Evolutionary conservation across 495 filamentous ascomycete genomes (phyloP).

Genomic region (Podospora comata): DNA sequence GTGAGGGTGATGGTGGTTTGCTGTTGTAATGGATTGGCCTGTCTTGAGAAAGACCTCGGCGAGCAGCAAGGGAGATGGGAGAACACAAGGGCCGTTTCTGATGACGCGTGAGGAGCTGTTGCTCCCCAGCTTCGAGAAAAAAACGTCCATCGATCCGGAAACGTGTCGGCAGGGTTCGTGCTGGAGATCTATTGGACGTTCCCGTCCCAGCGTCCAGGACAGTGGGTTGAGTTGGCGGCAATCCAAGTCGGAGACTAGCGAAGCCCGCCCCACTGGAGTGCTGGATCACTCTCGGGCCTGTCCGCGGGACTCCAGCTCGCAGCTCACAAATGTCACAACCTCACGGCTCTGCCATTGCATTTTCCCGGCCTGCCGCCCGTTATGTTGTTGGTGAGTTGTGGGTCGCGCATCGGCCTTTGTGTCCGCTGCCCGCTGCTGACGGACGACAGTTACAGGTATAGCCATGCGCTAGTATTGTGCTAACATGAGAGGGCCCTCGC

Average conservation of each 20-base stretch:
- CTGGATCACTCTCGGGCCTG: conserved; percentile 5
- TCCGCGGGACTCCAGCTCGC: conserved; percentile 2
- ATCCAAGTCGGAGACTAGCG: conserved; percentile 11
- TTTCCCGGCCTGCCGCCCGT: conserved; percentile 12
- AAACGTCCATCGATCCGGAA: conserved; percentile 1
- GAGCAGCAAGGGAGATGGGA: background rate
- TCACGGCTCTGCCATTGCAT: conserved; percentile 1
- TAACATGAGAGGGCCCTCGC: conserved; percentile 3
- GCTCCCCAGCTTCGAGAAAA: conserved; percentile 7
- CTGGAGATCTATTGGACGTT: background rate
- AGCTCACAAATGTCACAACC: background rate
- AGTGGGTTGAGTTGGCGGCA: conserved; percentile 5
- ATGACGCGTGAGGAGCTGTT: background rate
- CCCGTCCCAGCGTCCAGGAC: conserved; percentile 8
- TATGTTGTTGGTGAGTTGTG: background rate
- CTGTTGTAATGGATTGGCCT: background rate
- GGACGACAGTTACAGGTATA: conserved; percentile 1
- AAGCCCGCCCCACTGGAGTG: background rate
- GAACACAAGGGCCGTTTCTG: background rate
- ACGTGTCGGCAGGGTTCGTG: background rate
- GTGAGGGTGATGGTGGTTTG: background rate
- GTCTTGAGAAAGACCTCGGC: background rate
- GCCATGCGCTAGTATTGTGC: background rate
- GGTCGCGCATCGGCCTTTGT: conserved; percentile 4
- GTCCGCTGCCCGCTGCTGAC: background rate